Base-by-base conservation (phyloP, 257 asterid species). In the Fraxinus excelsior region DNA sequence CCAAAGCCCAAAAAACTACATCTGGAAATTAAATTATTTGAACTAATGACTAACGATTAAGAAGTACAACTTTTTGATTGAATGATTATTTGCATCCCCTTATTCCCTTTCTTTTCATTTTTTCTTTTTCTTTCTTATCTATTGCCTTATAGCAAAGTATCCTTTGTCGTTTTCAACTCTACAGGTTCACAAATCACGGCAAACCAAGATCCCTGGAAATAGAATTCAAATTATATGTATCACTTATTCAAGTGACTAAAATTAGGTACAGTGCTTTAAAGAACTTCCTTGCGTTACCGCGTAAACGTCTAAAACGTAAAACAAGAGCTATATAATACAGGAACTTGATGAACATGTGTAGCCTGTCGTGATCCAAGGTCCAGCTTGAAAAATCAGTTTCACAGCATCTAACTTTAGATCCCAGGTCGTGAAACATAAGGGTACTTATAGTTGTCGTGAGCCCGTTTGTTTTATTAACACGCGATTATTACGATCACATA, bases 11-110 rank as follows among this genome's bases (percentile, higher is more conserved):
- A 62, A 12, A 8, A 10, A 9, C 0, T 2, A 11, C 5, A 35
- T 28, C 38, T 18, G 11, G 29, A 78, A 71, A 78, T 38, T 70
- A 42, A 26, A 49, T 42, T 13, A 66, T 49, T 74, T 67, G 62
- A 72, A 42, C 60, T 70, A 35, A 72, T 25, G 67, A 28, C 29
- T 18, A 23, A 64, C 35, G n/a, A 49, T 56, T 62, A 23, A 9
- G 68, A 25, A 23, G 68, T 8, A 25, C 34, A 21, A 60, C 5
- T 25, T 25, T 29, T 23, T 11, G 14, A 23, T 62, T 23, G 32
- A 49, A 53, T 34, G 71, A 74, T 34, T n/a, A 37, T 56, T 67
- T 37, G 60, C 19, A 26, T 21, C 67, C 10, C 56, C 74, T 19
- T 18, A 12, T 49, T 29, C 71, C 35, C 5, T 49, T 31, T 40